Evolutionary conservation across 169 alveolate genomes (phyloP), one percentile per base, ranked within the genome.

Genomic region (Miamiensis avidus): DNA sequence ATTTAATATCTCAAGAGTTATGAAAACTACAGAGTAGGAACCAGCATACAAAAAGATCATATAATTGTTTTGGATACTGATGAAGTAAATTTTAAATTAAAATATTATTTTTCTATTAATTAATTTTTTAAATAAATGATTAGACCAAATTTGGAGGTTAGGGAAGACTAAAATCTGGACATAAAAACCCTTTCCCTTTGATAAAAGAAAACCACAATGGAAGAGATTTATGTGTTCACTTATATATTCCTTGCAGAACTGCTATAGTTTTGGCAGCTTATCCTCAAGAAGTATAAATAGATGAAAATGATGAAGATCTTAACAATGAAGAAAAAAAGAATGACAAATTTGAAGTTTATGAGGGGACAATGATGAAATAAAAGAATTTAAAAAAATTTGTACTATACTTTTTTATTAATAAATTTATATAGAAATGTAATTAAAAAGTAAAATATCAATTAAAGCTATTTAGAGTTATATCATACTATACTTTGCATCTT

Each of bases 11-110:
- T 26, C 28, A 82, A 93, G 92, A 87, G 95, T 69, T 94, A 84
- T 85, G 96, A 94, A 78, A 91, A 93, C 82, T 95, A 94, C 88
- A 87, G 89, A 84, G 89, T 94, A 0, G 98, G 97, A 26, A 94
- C 97, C 6, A 72, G 85, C 64, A 92, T 93, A 92, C 89, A 86
- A 6, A 31, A 85, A n/a, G 93, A 89, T 33, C 97, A 94, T 89
- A 82, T 88, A 74, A 90, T 93, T 30, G 81, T 94, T 30, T 34
- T 95, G 74, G 97, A 94, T 75, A 87, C 97, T 31, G 98, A 95
- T 89, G 84, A 49, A 79, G 29, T 78, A 32, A 25, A 49, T 4
- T 64, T 34, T 79, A 64, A 26, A 34, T 15, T 73, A 73, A 73
- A 73, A n/a, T 73, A 15, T 73, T 15, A 73, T 15, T 73, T 73